phyloP scores from a whole-genome alignment of 768 basidiomycete species.

The Piloderma croceum region DNA sequence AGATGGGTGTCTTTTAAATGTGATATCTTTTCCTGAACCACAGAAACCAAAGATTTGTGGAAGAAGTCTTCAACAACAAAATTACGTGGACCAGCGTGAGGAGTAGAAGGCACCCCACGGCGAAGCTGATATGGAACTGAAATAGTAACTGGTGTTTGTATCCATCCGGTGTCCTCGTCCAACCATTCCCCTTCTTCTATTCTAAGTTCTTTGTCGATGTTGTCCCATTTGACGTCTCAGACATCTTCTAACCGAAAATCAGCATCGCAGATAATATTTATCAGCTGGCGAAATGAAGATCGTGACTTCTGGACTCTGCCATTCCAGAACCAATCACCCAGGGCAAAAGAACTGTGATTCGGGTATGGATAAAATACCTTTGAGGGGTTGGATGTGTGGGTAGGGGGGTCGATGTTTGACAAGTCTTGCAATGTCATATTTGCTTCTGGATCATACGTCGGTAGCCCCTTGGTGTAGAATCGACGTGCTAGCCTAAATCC shows the following conservation, averaged over 20 bases:
- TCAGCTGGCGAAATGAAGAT: conserved; percentile 1
- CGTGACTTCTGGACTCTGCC: conserved; percentile 11
- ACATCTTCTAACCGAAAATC: conserved; percentile 16
- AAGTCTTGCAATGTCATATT: conserved; percentile 3
- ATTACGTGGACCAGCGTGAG: conserved; percentile 5
- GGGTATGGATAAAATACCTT: conserved; percentile 21
- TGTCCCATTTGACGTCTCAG: conserved; percentile 17
- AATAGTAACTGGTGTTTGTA: conserved; percentile 18
- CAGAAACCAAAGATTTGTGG: conserved; percentile 16
- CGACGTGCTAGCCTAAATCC: no score
- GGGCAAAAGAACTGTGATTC: conserved; percentile 17
- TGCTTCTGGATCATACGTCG: no score
- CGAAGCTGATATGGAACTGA: conserved; percentile 15
- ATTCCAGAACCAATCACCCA: conserved; percentile 19
- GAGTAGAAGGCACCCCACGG: conserved; percentile 6
- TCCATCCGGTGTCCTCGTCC: conserved; percentile 17
- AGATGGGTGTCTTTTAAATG: conserved; percentile 7
- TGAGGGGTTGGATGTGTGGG: neutral
- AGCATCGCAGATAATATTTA: conserved; percentile 10
- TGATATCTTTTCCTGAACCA: conserved; percentile 7
- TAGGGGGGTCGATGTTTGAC: conserved; percentile 3
- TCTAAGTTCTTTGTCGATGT: conserved; percentile 15
- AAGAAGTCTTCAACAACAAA: conserved; percentile 15
- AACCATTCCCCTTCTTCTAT: conserved; percentile 18
- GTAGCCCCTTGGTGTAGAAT: no score